Evolutionary conservation across 345 rosid genomes (phyloP), one percentile per base, ranked within the genome.

Genomic region (Anacardium occidentale): DNA sequence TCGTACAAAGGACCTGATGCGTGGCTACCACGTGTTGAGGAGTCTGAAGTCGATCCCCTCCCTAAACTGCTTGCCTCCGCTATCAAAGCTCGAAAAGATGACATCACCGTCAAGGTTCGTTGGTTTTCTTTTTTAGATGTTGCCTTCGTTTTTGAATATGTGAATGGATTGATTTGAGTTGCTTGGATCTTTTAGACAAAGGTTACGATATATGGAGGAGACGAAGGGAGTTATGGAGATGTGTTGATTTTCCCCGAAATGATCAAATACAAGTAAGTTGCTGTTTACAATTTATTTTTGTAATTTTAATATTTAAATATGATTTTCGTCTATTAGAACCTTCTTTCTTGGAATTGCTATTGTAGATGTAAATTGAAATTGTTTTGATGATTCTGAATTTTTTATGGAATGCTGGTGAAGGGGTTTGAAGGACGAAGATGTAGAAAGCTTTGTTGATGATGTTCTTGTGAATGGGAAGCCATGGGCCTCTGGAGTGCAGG

Each of bases 241-340:
- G 90, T 95, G 70, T 80, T 95, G 88, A 77, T 89, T 74, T 95
- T 95, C 76, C 99, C 97, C 26, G 98, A 92, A 4, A 89, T 92
- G 98, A 80, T 92, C 75, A 89, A 79, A 81, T 95, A 88, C 90
- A 89, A 86, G 99, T 95, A 58, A 86, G 91, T 76, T 11, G 29
- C 25, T 55, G 7, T 45, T n/a, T 21, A 21, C 12, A 20, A 10
- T 22, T 55, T 9, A 1, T 5, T 50, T 54, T 11, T 26, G 47
- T 48, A 14, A 25, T 51, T 57, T 71, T 10, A 68, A 54, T 68
- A 57, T 48, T 64, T 48, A 7, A 29, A 65, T 29, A 47, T 66
- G 37, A 29, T 60, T 26, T 68, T 25, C 2, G 7, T 45, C 44
- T 55, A 40, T 9, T 59, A 17, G 44, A 50, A 50, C 15, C 20